A percentile compares a stretch with the other conserved stretches of the same genome.
phyloP scores from a whole-genome alignment of 2,329 filamentous ascomycete species.

The Diplodia sapinea region DNA sequence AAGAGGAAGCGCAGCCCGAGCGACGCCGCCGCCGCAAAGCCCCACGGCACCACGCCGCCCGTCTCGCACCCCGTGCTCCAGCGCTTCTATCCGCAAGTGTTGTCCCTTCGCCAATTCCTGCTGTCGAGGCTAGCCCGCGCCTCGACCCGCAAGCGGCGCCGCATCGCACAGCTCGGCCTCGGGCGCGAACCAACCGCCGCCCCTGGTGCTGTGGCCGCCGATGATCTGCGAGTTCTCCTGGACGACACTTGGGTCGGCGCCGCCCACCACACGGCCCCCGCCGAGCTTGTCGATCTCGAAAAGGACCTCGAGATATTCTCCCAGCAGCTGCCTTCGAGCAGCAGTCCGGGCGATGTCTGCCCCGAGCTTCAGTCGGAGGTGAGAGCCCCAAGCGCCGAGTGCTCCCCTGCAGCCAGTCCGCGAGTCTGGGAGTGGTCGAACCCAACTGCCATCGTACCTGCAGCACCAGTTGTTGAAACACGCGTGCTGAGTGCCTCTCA shows the following conservation, averaged over 20 bases:
- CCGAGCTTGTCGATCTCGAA: conserved; percentile 48
- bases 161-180: conserved; percentile 48
- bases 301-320: conserved; percentile 53
- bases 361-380: conserved; percentile 51
- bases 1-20: conserved; percentile 25
- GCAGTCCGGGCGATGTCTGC: conserved; percentile 40
- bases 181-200: conserved; percentile 22
- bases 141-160: conserved; percentile 62
- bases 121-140: conserved; percentile 68
- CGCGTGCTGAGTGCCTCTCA: conserved; percentile 40
- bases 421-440: conserved; percentile 20
- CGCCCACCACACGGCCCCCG: conserved; percentile 31
- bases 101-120: conserved; percentile 73
- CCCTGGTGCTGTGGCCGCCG: conserved; percentile 35
- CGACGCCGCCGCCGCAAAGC: conserved; percentile 1
- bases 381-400: conserved; percentile 36
- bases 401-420: conserved; percentile 44
- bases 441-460: conserved; percentile 34
- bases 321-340: conserved; percentile 49
- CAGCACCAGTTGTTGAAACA: conserved; percentile 30
- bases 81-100: conserved; percentile 69
- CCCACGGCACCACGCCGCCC: conserved; percentile 16
- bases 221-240: conserved; percentile 63
- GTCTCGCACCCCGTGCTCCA: conserved; percentile 68
- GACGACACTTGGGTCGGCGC: conserved; percentile 72